phyloP scores from a whole-genome alignment of 2,329 filamentous ascomycete species.

The Cytospora mali region DNA sequence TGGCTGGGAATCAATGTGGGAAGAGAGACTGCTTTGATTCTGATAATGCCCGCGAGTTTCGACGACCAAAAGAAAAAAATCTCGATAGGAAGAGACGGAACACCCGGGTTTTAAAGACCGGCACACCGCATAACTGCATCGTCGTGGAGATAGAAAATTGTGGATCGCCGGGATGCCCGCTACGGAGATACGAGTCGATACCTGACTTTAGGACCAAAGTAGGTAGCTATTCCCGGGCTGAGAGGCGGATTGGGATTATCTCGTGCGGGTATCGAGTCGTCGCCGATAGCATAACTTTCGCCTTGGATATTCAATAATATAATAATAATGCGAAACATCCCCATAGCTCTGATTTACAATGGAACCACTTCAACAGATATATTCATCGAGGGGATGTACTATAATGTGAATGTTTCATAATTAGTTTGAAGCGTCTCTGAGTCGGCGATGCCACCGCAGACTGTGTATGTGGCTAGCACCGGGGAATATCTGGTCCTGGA shows the following conservation, averaged over 20 bases:
- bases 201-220: too few species aligned
- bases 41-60: background rate
- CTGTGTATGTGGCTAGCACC: too few species aligned
- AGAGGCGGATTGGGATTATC: background rate
- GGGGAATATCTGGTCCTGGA: too few species aligned
- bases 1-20: background rate
- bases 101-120: constrained; percentile 6
- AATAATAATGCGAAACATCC: too few species aligned
- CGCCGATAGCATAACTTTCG: background rate
- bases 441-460: too few species aligned
- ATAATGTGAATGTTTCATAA: too few species aligned
- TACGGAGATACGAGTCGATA: constrained; percentile 17
- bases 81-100: background rate
- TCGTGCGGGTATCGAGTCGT: background rate
- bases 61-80: constrained; percentile 1
- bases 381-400: too few species aligned
- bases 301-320: too few species aligned
- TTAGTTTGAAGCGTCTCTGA: too few species aligned
- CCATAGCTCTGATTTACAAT: too few species aligned
- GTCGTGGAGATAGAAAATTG: background rate
- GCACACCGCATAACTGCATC: constrained; percentile 1
- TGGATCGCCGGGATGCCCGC: constrained; percentile 7
- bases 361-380: too few species aligned
- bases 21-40: too few species aligned
- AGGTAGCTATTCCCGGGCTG: background rate